These are phyloP conservation scores for Colletotrichum sp. DNA, from an alignment of 2,329 filamentous ascomycete genomes.

Conservation along the genomic window DNA sequence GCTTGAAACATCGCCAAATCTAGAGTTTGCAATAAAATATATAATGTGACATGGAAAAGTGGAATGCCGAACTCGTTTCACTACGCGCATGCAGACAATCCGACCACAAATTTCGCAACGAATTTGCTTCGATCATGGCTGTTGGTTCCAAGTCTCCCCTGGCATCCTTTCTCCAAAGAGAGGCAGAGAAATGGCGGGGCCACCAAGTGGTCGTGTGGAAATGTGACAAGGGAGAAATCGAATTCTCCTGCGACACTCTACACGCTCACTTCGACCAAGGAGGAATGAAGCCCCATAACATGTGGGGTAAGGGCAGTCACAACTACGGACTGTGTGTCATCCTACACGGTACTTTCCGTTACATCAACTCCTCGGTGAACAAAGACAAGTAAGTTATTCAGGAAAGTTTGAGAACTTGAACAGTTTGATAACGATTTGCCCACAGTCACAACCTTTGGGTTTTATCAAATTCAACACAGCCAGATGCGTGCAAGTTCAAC, in stretches of 20 bases:
- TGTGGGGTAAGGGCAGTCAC: background rate
- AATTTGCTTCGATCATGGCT: background rate
- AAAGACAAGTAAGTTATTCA: background rate
- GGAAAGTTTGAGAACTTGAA: background rate
- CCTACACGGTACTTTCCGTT: background rate
- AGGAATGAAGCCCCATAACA: background rate
- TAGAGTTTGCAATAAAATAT: background rate
- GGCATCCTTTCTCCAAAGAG: background rate
- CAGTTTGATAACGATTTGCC: background rate
- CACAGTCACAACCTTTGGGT: background rate
- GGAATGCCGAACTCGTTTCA: background rate
- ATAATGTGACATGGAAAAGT: background rate
- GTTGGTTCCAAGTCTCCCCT: background rate
- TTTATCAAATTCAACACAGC: background rate
- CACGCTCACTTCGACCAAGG: background rate
- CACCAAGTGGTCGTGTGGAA: background rate
- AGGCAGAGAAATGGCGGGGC: background rate
- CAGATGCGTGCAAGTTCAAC: background rate
- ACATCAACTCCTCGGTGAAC: background rate
- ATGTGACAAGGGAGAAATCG: background rate
- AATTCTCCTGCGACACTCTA: background rate
- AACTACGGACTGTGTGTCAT: background rate
- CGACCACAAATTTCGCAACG: background rate
- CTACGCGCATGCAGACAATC: background rate
- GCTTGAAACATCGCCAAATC: background rate